Base-by-base conservation (phyloP, 2,329 filamentous ascomycete species). In the Sporothrix pseudoabietina region DNA sequence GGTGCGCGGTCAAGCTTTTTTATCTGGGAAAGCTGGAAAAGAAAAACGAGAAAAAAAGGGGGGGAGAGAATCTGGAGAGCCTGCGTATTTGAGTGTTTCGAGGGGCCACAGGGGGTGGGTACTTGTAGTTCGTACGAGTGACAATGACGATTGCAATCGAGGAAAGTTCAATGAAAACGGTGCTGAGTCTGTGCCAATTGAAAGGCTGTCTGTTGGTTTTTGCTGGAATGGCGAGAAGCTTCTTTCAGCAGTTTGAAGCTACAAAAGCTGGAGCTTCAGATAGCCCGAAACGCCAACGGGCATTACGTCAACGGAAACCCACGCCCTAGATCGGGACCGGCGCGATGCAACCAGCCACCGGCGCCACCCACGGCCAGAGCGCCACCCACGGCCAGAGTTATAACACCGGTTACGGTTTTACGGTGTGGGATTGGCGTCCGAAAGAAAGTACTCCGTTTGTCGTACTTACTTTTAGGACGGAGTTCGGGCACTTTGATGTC, bases 1-100 rank as follows among this genome's bases (percentile, higher is more conserved):
- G 57, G 57, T 61, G 57, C 57, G 57, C 57, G 57, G 39, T 19
- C 44, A 49, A 19, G 14, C 44, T 49, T 49, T 49, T 49, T 49
- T 49, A 49, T 49, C 44, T 19, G 10, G 41, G 14, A 47, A 47
- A 35, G 26, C 44, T 19, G 22, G 22, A 19, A 61, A 14, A 30
- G 2, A 39, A 19, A n/a, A 16, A 32, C 4, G 41, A 12, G 41
- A 3, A 19, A 14, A 26, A 26, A 26, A 26, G 2, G 26, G 26
- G 26, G 26, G 26, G 1, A 26, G 26, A 26, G 26, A 26, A 26
- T 26, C 26, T 26, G 44, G 10, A 49, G 44, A 49, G 3, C 14
- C 14, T 19, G 12, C 14, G 44, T 35, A 6, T 35, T 35, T 35
- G 54, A 32, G 32, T 61, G 57, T 61, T 61, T 61, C 57, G 57